Base-by-base conservation (phyloP, 2,329 filamentous ascomycete genomes). In the Anthostomella pinea region DNA sequence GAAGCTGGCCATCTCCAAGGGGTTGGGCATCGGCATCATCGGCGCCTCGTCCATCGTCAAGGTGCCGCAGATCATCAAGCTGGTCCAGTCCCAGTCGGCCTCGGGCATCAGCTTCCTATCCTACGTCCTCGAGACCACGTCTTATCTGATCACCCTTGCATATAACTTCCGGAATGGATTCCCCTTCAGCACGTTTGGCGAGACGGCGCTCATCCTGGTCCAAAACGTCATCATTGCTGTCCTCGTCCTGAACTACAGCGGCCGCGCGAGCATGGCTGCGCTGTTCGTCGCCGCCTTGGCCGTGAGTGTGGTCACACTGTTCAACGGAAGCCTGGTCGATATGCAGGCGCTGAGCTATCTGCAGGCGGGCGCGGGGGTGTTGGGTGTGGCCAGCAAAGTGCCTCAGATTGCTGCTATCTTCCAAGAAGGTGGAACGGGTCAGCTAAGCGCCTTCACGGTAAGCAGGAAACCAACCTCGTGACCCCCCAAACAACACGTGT, bases 361-460 rank as follows among this genome's bases (percentile, higher is more conserved):
- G 39, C 90, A 96, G 69, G 87, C 87, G 11, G 86, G 84, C 32
- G 89, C 90, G 1, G 91, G 90, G 24, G 72, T 84, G 13, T 62
- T 98, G 51, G 82, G 88, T 32, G 81, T 97, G 23, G 86, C 87
- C 10, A 93, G 86, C 70, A 98, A 98, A 75, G 63, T 95, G 37
- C 93, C 93, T 28, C 93, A 98, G 73, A 97, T 98, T 55, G 64
- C 81, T 39, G 84, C 90, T 11, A 88, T 97, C 55, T 91, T 81
- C 71, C 73, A 77, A 53, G 73, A 95, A 65, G 90, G 90, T 29
- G 83, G 87, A 24, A 98, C 93, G 5, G 93, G 94, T 16, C 93
- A 98, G 72, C 74, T 98, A 62, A 96, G 89, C 59, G 91, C 93
- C 33, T 97, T 97, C 64, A 87, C 93, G 41, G 93, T 95, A 75